Evolutionary conservation across 495 filamentous ascomycete species (phyloP).

Genomic region (Penicillium goetzii): DNA sequence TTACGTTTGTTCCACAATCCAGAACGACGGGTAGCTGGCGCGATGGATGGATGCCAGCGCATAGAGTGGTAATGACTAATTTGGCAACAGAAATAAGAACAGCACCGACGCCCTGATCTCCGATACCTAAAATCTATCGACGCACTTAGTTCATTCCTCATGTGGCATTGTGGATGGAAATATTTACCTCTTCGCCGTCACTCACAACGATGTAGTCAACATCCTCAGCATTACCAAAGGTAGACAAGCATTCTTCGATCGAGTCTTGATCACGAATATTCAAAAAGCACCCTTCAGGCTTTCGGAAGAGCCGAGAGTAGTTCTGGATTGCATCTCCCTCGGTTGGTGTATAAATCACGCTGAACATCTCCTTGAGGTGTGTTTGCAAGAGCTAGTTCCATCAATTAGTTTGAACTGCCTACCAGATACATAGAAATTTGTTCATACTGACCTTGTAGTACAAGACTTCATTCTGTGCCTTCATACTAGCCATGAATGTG

Average conservation of each 20-base stretch:
- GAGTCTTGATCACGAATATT: slow-evolving; percentile 55
- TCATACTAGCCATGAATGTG: slow-evolving; percentile 79
- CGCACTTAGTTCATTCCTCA: slow-evolving; percentile 28
- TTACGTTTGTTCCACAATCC: slow-evolving; percentile 82
- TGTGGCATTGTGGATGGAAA: not conserved
- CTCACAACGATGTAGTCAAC: slow-evolving; percentile 90
- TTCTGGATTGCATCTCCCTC: slow-evolving; percentile 91
- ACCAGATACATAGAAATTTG: not conserved
- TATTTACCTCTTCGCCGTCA: slow-evolving; percentile 65
- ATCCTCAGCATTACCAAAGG: slow-evolving; percentile 71
- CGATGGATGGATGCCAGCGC: slow-evolving; percentile 82
- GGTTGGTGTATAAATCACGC: slow-evolving; percentile 86
- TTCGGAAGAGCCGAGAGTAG: slow-evolving; percentile 77
- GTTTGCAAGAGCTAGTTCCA: slow-evolving; percentile 58
- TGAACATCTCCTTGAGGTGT: slow-evolving; percentile 83
- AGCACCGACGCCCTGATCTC: slow-evolving; percentile 88
- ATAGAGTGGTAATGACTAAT: slow-evolving; percentile 78
- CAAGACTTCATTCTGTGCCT: slow-evolving; percentile 70
- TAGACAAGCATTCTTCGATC: slow-evolving; percentile 64
- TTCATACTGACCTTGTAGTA: slow-evolving; percentile 28
- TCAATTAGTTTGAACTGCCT: not conserved
- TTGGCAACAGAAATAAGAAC: slow-evolving; percentile 87
- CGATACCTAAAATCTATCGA: slow-evolving; percentile 78
- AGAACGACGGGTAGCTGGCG: slow-evolving; percentile 80
- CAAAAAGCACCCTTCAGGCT: slow-evolving; percentile 72